These are phyloP conservation scores for Dianthus caryophyllus DNA, from an alignment of 148 eudicot genomes.

Conservation along the genomic window DNA sequence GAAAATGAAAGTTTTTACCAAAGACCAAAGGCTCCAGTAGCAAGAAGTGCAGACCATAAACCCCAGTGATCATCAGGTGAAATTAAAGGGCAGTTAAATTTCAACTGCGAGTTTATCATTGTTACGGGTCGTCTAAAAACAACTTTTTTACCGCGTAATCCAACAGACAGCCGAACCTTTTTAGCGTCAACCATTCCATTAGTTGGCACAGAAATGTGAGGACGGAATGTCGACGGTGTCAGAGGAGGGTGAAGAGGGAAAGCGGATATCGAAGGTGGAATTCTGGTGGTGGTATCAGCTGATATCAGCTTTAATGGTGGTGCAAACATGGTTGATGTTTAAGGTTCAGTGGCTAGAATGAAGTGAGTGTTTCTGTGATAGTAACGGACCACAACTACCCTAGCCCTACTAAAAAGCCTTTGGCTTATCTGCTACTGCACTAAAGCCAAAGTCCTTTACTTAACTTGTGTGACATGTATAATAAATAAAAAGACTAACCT, in stretches of 20 bases:
- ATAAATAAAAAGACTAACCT: not conserved
- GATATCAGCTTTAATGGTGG: slow-evolving; percentile 24
- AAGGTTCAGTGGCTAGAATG: slow-evolving; percentile 3
- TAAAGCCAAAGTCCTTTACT: not conserved
- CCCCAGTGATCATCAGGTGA: slow-evolving; percentile 81
- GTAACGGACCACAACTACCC: not conserved
- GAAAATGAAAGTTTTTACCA: slow-evolving; percentile 38
- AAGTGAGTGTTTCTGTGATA: not conserved
- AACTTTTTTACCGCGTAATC: slow-evolving; percentile 3
- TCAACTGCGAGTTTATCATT: slow-evolving; percentile 27
- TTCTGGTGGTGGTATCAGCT: slow-evolving; percentile 2
- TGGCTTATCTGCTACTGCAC: not conserved
- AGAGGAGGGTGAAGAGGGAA: slow-evolving; percentile 17
- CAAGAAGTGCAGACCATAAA: slow-evolving; percentile 69
- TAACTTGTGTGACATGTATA: not conserved
- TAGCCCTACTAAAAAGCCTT: not conserved
- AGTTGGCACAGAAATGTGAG: not conserved
- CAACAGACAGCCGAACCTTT: not conserved
- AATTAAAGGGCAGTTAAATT: slow-evolving; percentile 42
- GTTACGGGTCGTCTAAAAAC: slow-evolving; percentile 14
- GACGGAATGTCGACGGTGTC: not conserved
- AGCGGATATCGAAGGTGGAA: slow-evolving; percentile 15
- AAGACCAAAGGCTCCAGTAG: slow-evolving; percentile 69
- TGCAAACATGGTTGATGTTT: not conserved
- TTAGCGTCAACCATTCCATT: not conserved